phyloP scores from a whole-genome alignment of 768 basidiomycete genomes.

The Lactarius evosmus region DNA sequence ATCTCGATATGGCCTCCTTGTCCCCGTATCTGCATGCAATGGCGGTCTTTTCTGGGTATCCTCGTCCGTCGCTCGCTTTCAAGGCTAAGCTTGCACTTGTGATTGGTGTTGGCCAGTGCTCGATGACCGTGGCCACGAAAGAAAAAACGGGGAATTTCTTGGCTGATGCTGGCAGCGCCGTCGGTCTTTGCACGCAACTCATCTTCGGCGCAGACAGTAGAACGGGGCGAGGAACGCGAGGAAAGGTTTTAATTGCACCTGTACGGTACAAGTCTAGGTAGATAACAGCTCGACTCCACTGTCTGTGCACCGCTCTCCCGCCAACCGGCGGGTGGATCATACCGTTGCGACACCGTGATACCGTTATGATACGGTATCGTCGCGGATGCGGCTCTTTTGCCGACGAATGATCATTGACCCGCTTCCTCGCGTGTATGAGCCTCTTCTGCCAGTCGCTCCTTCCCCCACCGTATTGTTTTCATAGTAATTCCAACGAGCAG shows the following conservation, averaged over 20 bases:
- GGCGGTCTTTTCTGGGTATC: slow-evolving; percentile 30
- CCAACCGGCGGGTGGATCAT: slow-evolving; percentile 16
- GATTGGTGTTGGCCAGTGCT: slow-evolving; percentile 57
- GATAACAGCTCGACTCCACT: slow-evolving; percentile 14
- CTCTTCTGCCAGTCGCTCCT: slow-evolving; percentile 31
- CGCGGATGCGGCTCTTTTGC: slow-evolving; percentile 18
- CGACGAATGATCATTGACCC: slow-evolving; percentile 27
- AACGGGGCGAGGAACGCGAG: slow-evolving; percentile 1
- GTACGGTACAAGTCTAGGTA: slow-evolving; percentile 1
- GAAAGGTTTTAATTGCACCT: slow-evolving; percentile 3
- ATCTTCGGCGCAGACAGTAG: background rate
- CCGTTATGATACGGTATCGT: slow-evolving; percentile 8
- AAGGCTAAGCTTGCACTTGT: slow-evolving; percentile 53
- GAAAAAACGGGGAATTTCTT: slow-evolving; percentile 12
- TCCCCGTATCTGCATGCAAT: slow-evolving; percentile 29
- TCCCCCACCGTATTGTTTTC: slow-evolving; percentile 38
- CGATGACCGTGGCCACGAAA: slow-evolving; percentile 48
- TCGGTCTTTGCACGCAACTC: slow-evolving; percentile 7
- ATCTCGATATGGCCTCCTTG: background rate
- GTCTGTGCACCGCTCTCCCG: background rate
- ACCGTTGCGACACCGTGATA: no score
- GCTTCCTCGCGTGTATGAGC: slow-evolving; percentile 30
- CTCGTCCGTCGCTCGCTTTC: slow-evolving; percentile 35
- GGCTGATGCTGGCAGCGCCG: background rate
- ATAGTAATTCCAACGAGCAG: slow-evolving; percentile 53